These are phyloP conservation scores for Fusarium neocosmosporiellum DNA, from an alignment of 2,329 filamentous ascomycete species.

Conservation along the genomic window DNA sequence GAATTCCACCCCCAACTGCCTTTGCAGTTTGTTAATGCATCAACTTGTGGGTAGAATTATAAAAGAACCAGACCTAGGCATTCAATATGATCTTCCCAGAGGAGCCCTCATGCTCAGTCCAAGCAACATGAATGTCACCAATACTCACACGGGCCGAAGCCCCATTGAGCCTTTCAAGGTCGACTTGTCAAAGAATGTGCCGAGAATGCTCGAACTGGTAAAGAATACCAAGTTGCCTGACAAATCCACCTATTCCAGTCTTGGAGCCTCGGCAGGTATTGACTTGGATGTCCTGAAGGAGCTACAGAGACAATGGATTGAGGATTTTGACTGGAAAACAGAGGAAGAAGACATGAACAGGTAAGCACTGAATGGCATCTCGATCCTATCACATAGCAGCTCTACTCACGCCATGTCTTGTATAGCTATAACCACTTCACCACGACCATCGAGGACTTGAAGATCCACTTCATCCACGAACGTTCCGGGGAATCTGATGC, in stretches of 20 bases:
- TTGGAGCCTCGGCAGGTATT: conserved; percentile 18
- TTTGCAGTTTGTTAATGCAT: not conserved
- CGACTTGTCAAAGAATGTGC: conserved; percentile 12
- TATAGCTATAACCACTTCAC: not conserved
- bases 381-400: not conserved
- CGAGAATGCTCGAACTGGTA: conserved; percentile 23
- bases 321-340: conserved; percentile 30
- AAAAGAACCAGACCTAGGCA: not conserved
- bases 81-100: not conserved
- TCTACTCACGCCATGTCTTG: not conserved
- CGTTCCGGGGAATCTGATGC: conserved; percentile 36
- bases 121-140: not conserved
- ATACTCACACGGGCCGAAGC: not conserved
- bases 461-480: conserved; percentile 42
- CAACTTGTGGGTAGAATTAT: not conserved
- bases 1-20: not conserved
- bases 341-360: conserved; percentile 32
- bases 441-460: conserved; percentile 20
- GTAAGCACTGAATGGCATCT: not conserved
- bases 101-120: not conserved
- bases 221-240: conserved; percentile 21
- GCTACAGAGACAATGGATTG: conserved; percentile 24
- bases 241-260: not conserved
- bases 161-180: conserved; percentile 12
- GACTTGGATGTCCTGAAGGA: conserved; percentile 17